Evolutionary conservation across 768 basidiomycete species (phyloP).

Genomic region (Lyophyllum atratum): DNA sequence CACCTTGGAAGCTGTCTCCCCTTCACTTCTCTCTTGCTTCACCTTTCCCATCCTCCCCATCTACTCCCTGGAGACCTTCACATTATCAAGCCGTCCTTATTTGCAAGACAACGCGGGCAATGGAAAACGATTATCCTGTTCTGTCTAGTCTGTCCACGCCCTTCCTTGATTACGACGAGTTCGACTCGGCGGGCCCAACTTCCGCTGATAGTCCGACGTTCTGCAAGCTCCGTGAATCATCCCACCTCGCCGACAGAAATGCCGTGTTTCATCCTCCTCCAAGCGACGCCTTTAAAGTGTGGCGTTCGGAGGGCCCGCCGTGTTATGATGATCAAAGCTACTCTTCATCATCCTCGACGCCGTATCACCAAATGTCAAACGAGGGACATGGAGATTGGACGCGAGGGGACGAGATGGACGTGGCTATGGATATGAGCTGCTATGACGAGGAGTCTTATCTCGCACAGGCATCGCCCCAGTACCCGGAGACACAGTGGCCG

Average conservation of each 20-base stretch:
- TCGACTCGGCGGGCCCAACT: conserved; percentile 7
- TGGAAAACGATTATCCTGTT: conserved; percentile 9
- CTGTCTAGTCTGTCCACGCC: conserved; percentile 4
- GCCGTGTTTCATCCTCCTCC: conserved; percentile 15
- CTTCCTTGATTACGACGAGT: conserved; percentile 5
- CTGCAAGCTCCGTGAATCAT: conserved; percentile 20
- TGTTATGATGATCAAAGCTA: not conserved
- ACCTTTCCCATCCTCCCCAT: conserved; percentile 3
- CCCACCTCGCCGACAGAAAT: conserved; percentile 15
- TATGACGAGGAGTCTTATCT: not conserved
- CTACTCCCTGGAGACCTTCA: not conserved
- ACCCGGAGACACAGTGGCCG: conserved; percentile 6
- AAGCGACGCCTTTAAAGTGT: conserved; percentile 11
- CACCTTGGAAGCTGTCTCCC: conserved; percentile 16
- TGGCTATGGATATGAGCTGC: conserved; percentile 4
- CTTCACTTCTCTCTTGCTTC: conserved; percentile 3
- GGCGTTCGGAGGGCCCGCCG: not conserved
- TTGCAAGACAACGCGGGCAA: not conserved
- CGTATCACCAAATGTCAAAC: conserved; percentile 4
- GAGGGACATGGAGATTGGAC: conserved; percentile 8
- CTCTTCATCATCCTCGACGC: conserved; percentile 2
- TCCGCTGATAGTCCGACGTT: conserved; percentile 21
- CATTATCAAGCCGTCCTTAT: not conserved
- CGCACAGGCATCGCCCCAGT: not conserved
- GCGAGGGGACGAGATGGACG: conserved; percentile 5